Base-by-base conservation (phyloP, 2,329 filamentous ascomycete species). In the Mycogone perniciosa region DNA sequence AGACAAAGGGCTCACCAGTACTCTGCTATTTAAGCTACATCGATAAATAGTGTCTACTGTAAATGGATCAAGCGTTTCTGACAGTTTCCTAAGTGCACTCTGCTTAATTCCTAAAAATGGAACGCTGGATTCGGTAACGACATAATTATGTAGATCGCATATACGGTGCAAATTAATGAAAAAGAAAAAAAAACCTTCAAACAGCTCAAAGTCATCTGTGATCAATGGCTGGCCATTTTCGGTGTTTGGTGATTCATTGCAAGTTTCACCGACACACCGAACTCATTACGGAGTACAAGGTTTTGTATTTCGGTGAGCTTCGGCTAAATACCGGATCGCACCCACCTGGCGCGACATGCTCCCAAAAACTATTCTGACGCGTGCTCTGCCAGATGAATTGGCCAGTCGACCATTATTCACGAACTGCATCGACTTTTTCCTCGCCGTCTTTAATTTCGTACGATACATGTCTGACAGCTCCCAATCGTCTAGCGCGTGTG, bases 351-450 rank as follows among this genome's bases (percentile, higher is more conserved):
- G 52, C 52, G 48, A 51, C 49, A 45, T 45, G 42, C 45, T 49
- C 34, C 45, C 46, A 43, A 53, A 57, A 59, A 57, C 54, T 56
- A 54, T 55, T 49, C 49, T 46, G 52, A 56, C 56, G 56, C 57
- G 56, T 53, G 55, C 53, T 48, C 26, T 33, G 41, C 48, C 13
- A 38, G 27, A 43, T 46, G 40, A 48, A 48, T 51, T 20, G 38
- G 42, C 46, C 35, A 31, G 31, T n/a, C 42, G n/a, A 44, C 34
- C 27, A 27, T 34, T 11, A 42, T 53, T 49, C 49, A 43, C 48
- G 40, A 45, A 30, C 29, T 33, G 40, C 5, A 7, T 29, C 44
- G 26, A 11, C 31, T 35, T 35, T 43, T 27, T 20, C 30, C 31
- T 46, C 3, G 26, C 30, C 8, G 2, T 11, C 29, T 34, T 9